Percentiles rank a stretch among this genome's conserved stretches.
phyloP scores from a whole-genome alignment of 768 basidiomycete species.

The Phaffia australis region DNA sequence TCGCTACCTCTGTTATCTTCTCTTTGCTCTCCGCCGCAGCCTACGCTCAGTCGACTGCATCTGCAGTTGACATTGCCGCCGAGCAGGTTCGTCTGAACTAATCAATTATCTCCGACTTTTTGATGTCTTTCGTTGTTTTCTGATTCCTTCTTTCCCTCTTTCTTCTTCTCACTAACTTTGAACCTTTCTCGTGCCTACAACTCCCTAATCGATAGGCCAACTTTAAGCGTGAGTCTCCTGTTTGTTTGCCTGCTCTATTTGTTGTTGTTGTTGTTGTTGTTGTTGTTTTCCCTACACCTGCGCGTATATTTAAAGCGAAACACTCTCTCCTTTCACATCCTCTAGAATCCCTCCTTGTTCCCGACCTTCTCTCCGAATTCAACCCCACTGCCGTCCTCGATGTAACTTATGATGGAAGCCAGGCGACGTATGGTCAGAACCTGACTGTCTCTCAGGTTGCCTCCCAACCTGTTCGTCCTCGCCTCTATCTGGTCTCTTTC shows the following conservation, averaged over 20 bases:
- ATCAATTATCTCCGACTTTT: background rate
- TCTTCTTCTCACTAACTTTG: background rate
- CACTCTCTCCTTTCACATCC: background rate
- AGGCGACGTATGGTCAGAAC: conserved; percentile 50
- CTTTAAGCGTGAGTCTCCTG: conserved; percentile 41
- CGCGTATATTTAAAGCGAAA: background rate
- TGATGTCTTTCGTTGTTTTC: background rate
- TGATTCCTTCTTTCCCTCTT: background rate
- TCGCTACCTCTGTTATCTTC: conserved; percentile 29
- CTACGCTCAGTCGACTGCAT: conserved; percentile 44
- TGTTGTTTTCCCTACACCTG: conserved; percentile 5
- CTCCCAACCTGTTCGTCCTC: background rate
- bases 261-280: conserved; percentile 39
- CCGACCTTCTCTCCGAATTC: conserved; percentile 53
- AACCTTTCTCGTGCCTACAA: background rate
- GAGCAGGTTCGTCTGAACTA: conserved; percentile 39
- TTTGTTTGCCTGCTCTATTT: background rate
- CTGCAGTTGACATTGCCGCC: conserved; percentile 45
- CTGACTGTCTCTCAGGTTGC: conserved; percentile 49
- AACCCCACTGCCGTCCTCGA: conserved; percentile 51
- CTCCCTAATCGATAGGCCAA: conserved; percentile 42
- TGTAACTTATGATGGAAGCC: conserved; percentile 43
- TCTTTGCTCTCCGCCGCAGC: conserved; percentile 40
- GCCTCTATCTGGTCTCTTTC: conserved; percentile 4
- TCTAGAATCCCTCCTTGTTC: conserved; percentile 45